Conservation (phyloP, 495 filamentous ascomycete species). For the Pyrenula aspistea region DNA sequence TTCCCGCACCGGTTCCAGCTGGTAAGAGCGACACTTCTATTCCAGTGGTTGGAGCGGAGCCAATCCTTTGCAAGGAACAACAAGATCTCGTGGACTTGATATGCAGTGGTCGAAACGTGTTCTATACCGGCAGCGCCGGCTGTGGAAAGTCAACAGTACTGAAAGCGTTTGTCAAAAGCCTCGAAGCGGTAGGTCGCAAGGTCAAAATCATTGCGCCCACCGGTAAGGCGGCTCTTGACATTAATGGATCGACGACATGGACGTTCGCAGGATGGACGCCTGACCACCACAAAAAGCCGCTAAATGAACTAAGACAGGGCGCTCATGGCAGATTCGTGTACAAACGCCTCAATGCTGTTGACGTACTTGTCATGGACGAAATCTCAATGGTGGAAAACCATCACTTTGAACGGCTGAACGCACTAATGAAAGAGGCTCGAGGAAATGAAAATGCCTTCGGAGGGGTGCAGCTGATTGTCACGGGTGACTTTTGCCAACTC, state of each 20-base stretch:
- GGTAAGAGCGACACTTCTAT: not conserved
- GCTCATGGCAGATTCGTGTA: constrained; percentile 1
- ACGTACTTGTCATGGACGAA: constrained; percentile 35
- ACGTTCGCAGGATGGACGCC: constrained; percentile 42
- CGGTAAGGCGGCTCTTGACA: constrained; percentile 38
- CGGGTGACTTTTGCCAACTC: constrained; percentile 31
- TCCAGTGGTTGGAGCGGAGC: constrained; percentile 3
- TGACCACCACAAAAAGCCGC: constrained; percentile 11
- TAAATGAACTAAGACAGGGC: constrained; percentile 10
- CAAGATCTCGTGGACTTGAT: constrained; percentile 33
- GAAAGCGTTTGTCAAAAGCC: constrained; percentile 27
- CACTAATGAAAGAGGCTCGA: constrained; percentile 30
- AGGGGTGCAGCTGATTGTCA: constrained; percentile 28
- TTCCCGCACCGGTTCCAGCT: not conserved
- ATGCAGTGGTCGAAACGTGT: constrained; percentile 37
- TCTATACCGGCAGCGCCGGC: constrained; percentile 51
- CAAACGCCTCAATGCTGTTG: constrained; percentile 20
- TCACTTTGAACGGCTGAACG: constrained; percentile 40
- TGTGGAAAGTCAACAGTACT: constrained; percentile 48
- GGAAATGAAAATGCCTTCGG: constrained; percentile 21
- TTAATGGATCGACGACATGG: constrained; percentile 41
- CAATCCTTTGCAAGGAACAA: constrained; percentile 31
- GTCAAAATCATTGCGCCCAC: constrained; percentile 47
- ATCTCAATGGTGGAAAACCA: constrained; percentile 41
- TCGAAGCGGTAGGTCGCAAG: constrained; percentile 14